Evolutionary conservation across 352 stramenopile genomes (phyloP), one percentile per base, ranked within the genome.

Genomic region (Phytophthora fragariaefolia): DNA sequence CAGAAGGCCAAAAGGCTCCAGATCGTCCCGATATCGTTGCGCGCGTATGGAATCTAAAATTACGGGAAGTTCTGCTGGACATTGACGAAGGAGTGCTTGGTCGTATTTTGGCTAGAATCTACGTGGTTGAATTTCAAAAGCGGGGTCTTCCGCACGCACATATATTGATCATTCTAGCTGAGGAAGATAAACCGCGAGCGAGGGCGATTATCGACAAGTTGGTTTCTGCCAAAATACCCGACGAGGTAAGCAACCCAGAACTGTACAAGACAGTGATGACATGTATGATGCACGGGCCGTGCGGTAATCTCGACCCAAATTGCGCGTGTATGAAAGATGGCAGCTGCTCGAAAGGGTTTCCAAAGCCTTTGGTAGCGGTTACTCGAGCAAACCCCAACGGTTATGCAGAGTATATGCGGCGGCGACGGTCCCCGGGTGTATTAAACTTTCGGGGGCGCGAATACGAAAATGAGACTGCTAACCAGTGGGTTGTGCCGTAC

Each of bases 401-500:
- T 1, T 76, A 63, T 26, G 57, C 51, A 3, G 46, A 66, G 6
- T 71, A 71, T 36, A 53, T 30, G 48, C 50, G 67, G 1, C 50
- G 38, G 0, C 12, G 48, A 1, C 55, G 55, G 24, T 15, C 27
- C 15, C 10, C 27, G 13, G 63, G 42, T n/a, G 18, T 17, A 1
- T 18, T 66, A 4, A 8, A 58, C 9, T 28, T 30, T 22, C 47
- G 49, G 2, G 12, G 5, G 2, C 62, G 47, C 27, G 15, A 45
- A 28, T 61, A 49, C 17, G 64, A 72, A 23, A 65, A 70, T 27
- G 45, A n/a, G 22, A 73, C 66, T 4, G 38, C 48, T 7, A 85
- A 87, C 22, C 66, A 61, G 13, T 83, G 66, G 70, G 77, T 90
- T 9, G 77, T 92, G 0, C 77, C 79, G 12, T 90, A 90, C 69